Percentiles rank a stretch among this genome's conserved stretches.
These are phyloP conservation scores for Salvia splendens DNA, from an alignment of 257 asterid genomes.

Conservation along the genomic window DNA sequence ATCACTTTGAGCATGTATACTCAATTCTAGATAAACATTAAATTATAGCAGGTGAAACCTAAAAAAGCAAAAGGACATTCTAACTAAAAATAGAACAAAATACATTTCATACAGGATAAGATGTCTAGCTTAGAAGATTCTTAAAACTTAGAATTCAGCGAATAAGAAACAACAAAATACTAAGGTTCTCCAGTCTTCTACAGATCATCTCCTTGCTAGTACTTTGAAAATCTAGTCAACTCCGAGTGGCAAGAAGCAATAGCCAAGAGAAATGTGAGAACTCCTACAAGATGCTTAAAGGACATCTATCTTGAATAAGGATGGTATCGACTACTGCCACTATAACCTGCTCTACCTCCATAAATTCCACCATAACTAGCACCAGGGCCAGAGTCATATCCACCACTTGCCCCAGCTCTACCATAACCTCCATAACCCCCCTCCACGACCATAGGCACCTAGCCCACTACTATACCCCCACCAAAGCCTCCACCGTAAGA, in stretches of 20 bases:
- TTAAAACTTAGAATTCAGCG: conserved; percentile 32
- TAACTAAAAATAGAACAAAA: conserved; percentile 31
- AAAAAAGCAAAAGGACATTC: conserved; percentile 30
- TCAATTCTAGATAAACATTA: conserved; percentile 24
- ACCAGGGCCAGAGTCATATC: conserved; percentile 78
- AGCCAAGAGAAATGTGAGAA: conserved; percentile 54
- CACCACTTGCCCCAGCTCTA: conserved; percentile 65
- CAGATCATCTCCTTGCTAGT: conserved; percentile 60
- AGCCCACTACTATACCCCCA: conserved; percentile 76
- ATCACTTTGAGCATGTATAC: conserved; percentile 19
- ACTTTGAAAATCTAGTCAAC: conserved; percentile 55
- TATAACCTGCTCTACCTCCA: conserved; percentile 94
- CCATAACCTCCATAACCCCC: conserved; percentile 78
- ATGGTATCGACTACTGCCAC: conserved; percentile 92
- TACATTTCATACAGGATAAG: conserved; percentile 38
- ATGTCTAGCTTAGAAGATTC: conserved; percentile 43
- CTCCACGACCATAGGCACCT: conserved; percentile 83
- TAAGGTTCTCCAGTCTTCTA: conserved; percentile 62
- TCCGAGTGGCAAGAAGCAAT: conserved; percentile 53
- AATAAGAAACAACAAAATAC: conserved; percentile 35
- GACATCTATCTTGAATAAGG: conserved; percentile 88
- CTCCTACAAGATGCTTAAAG: conserved; percentile 64
- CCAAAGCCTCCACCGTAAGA: conserved; percentile 72
- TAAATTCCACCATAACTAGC: conserved; percentile 71
- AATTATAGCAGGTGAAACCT: conserved; percentile 22